Conservation (phyloP, 495 filamentous ascomycete genomes). For the Rostrohypoxylon terebratum region DNA sequence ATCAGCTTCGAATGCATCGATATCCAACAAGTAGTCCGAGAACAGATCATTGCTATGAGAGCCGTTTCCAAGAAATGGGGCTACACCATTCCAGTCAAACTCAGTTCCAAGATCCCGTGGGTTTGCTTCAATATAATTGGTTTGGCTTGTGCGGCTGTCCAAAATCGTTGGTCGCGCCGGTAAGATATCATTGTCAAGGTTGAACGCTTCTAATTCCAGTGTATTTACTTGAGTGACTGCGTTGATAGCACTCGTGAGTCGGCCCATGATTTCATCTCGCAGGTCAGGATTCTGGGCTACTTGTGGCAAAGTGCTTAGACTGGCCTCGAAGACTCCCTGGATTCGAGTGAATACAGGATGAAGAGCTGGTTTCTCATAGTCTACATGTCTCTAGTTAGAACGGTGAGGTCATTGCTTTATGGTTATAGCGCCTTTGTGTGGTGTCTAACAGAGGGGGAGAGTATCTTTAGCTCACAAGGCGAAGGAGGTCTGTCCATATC, state of each 20-base stretch:
- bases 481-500: slow-evolving; percentile 1
- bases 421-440: background rate
- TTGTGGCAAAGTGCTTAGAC: background rate
- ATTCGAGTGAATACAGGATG: background rate
- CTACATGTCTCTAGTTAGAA: slow-evolving; percentile 12
- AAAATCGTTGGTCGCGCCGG: background rate
- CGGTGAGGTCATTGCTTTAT: background rate
- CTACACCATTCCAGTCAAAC: background rate
- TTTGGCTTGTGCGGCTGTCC: background rate
- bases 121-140: too few species aligned
- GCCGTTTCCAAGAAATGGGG: background rate
- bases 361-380: slow-evolving; percentile 14
- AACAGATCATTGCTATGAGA: background rate
- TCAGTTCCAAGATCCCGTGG: background rate
- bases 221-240: background rate
- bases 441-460: background rate
- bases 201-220: background rate
- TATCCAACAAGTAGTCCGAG: background rate
- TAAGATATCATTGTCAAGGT: background rate
- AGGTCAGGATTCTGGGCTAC: background rate
- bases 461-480: slow-evolving; percentile 17
- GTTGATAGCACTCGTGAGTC: slow-evolving; percentile 10
- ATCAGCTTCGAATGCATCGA: background rate
- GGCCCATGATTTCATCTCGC: background rate
- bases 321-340: slow-evolving; percentile 11